Evolutionary conservation across 768 basidiomycete genomes (phyloP), one percentile per base, ranked within the genome.

Genomic region (Amanita inopinata): DNA sequence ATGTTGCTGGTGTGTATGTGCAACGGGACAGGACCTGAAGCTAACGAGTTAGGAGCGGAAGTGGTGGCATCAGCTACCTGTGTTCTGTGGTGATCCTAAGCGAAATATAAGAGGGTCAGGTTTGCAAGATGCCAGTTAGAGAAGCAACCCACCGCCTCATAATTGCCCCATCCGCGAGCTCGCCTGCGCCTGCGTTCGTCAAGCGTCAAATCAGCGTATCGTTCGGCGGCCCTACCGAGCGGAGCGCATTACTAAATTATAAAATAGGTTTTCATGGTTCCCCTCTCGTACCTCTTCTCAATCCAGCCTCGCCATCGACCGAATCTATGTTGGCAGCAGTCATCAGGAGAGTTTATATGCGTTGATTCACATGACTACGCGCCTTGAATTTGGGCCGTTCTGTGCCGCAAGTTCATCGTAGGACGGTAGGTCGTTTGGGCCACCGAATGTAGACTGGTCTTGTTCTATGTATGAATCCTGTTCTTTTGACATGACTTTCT

Each of bases 231-330:
- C 60, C 87, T 90, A 35, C 30, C 31, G 24, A 33, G 17, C 18
- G 42, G 22, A 43, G 28, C 45, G 20, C 24, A 39, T 28, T n/a
- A 43, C 22, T 22, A 17, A 37, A 5, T 40, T 4, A 19, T n/a
- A 11, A 28, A 46, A 15, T 20, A 14, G 15, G 15, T 37, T 5
- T 28, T 9, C 14, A n/a, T 5, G 5, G 5, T 15, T n/a, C 5
- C n/a, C 18, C 6, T 14, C 1, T 7, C 62, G 37, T 49, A 81
- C 86, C 87, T 73, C 60, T 90, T 91, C 65, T 91, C 87, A 43
- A 91, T 83, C 87, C 87, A 91, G 4, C 78, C 76, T 55, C 71
- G 74, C 87, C 87, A 91, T 45, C 87, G 68, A 14, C 87, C 87
- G 52, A 90, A 90, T 53, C 87, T 90, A 22, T 33, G 19, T 4